Conservation (phyloP, 345 rosid species). For the Balakata baccata region DNA sequence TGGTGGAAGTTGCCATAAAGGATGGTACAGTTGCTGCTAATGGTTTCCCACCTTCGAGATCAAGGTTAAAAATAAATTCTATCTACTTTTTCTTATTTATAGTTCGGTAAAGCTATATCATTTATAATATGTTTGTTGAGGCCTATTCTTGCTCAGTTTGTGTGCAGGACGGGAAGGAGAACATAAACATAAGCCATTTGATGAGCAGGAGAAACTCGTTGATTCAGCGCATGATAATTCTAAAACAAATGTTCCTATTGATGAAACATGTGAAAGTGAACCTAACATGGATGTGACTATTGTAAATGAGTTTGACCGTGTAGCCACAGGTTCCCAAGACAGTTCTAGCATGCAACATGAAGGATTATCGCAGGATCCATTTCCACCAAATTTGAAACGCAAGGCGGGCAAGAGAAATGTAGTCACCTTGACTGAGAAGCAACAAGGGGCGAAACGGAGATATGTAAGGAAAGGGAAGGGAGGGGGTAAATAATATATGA, state of each 20-base stretch:
- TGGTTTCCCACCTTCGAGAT: conserved; percentile 50
- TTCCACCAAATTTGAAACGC: conserved; percentile 34
- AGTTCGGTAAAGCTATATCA: neutral
- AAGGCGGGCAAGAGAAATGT: conserved; percentile 29
- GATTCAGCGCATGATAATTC: conserved; percentile 21
- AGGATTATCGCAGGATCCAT: conserved; percentile 34
- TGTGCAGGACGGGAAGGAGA: conserved; percentile 35
- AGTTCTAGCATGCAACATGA: conserved; percentile 49
- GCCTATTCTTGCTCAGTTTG: conserved; percentile 35
- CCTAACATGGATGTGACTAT: conserved; percentile 39
- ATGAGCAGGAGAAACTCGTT: conserved; percentile 27
- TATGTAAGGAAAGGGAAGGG: conserved; percentile 46
- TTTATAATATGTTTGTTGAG: conserved; percentile 3
- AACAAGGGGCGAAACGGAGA: conserved; percentile 43
- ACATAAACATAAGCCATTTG: conserved; percentile 27
- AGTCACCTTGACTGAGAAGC: conserved; percentile 33
- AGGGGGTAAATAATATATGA: conserved; percentile 29
- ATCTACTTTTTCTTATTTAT: neutral
- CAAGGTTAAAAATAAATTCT: conserved; percentile 35
- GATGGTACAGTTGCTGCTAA: conserved; percentile 36
- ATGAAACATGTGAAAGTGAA: conserved; percentile 40
- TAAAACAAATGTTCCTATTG: conserved; percentile 9
- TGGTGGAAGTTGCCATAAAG: conserved; percentile 36
- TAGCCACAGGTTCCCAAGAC: conserved; percentile 43
- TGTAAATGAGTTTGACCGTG: conserved; percentile 33